Percentiles rank a stretch among this genome's conserved stretches.
phyloP scores from a whole-genome alignment of 1,139 yeast species.

The Hemisphaericaspora xylofermentans region DNA sequence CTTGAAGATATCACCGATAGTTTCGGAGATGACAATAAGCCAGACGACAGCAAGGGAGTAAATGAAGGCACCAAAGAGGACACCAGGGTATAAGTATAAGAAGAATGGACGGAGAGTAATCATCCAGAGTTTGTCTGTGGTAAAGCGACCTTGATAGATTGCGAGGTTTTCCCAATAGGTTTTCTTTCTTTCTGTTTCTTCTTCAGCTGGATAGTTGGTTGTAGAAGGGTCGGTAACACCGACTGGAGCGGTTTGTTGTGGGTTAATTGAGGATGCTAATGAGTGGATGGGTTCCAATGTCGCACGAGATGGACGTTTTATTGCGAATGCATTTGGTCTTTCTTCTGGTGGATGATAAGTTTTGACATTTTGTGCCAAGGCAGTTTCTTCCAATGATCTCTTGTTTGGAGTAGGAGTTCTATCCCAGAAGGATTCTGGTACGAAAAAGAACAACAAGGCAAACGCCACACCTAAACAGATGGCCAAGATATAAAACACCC shows the following conservation, averaged over 20 bases:
- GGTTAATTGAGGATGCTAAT: conserved; percentile 18
- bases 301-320: conserved; percentile 19
- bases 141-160: conserved; percentile 44
- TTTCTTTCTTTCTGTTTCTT: conserved; percentile 7
- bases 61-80: conserved; percentile 52
- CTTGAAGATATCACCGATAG: conserved; percentile 51
- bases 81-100: conserved; percentile 50
- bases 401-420: conserved; percentile 52
- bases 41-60: conserved; percentile 62
- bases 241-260: conserved; percentile 16
- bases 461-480: conserved; percentile 52
- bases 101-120: conserved; percentile 57
- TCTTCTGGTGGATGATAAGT: conserved; percentile 27
- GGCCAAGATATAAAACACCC: conserved; percentile 62
- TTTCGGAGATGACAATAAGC: conserved; percentile 61
- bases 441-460: conserved; percentile 50
- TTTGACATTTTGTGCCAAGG: conserved; percentile 44
- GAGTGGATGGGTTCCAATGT: conserved; percentile 22
- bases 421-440: conserved; percentile 68
- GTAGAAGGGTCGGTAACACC: conserved; percentile 18
- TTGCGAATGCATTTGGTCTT: conserved; percentile 38
- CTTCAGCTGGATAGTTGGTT: background rate
- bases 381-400: conserved; percentile 50
- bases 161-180: conserved; percentile 23
- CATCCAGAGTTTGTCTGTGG: conserved; percentile 56